Conservation (phyloP, 2,329 filamentous ascomycete genomes). For the Hymenoscyphus infarciens region DNA sequence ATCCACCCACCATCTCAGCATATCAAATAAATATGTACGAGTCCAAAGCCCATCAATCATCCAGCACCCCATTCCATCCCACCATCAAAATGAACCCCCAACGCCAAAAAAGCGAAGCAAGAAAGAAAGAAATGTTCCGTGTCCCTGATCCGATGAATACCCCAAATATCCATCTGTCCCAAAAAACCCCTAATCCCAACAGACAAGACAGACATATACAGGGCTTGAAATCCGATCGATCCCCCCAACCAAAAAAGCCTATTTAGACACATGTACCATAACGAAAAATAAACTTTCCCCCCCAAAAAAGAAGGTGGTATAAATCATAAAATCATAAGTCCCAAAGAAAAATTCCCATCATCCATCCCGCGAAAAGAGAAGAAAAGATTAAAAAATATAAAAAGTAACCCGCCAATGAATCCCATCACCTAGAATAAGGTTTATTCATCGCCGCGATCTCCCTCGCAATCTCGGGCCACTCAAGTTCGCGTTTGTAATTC, state of each 20-base stretch:
- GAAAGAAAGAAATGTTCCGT: background rate
- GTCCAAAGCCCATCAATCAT: background rate
- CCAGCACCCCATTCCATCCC: background rate
- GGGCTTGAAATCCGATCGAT: too few relatives aligned
- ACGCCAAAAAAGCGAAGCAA: background rate
- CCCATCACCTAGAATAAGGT: slow-evolving; percentile 69
- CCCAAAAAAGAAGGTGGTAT: slow-evolving; percentile 11
- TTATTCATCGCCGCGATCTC: slow-evolving; percentile 96
- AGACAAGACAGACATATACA: background rate
- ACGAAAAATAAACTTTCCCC: background rate
- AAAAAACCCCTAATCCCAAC: background rate
- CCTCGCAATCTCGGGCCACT: slow-evolving; percentile 83
- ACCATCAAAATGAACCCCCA: background rate
- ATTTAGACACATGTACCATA: background rate
- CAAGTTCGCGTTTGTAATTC: slow-evolving; percentile 68
- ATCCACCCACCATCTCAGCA: background rate
- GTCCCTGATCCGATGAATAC: background rate
- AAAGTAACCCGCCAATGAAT: background rate
- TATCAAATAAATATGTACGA: background rate
- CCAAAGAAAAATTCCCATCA: slow-evolving; percentile 12
- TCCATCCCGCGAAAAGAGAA: slow-evolving; percentile 2
- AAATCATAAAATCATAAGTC: slow-evolving; percentile 17
- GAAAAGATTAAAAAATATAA: slow-evolving; percentile 2
- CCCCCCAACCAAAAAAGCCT: too few relatives aligned
- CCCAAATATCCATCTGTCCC: slow-evolving; percentile 1